Base-by-base conservation (phyloP, 1,284 basidiomycete species). In the Exobasidium rhododendri region DNA sequence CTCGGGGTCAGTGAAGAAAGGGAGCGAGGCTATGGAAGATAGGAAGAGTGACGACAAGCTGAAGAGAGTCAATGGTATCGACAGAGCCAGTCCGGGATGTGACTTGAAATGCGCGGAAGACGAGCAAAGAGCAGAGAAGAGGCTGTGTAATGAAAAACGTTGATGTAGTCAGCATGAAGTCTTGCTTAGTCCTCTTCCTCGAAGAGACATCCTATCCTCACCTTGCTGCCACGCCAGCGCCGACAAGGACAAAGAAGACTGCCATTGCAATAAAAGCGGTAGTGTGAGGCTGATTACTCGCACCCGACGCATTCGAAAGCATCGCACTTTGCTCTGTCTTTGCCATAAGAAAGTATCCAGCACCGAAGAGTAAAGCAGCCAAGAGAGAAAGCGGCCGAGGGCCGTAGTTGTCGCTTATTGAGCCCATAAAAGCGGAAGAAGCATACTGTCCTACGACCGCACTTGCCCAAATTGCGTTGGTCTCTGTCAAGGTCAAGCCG, bases 261-360 rank as follows among this genome's bases (percentile, higher is more conserved):
- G 57, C 49, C 59, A 61, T 59, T 43, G 47, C 43, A 3, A 56
- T 57, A 43, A 58, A 43, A 28, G 40, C 46, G 13, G n/a, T 58
- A 5, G 55, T 30, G 10, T 52, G 26, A 24, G 1, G 17, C 4
- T 28, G 11, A 28, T 11, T n/a, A 20, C 20, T 4, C 4, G 56
- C 20, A 11, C 11, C 17, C 30, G 28, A 44, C 4, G 3, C 5
- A 3, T 55, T 13, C 13, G 20, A 24, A 7, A 29, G n/a, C 7
- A 62, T 43, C 4, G 61, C 61, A 20, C 29, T 50, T 17, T 28
- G 17, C 14, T 62, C 65, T 17, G 62, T 59, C 28, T 61, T 29
- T 32, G 63, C 61, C 64, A 67, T 67, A 40, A 65, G 56, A n/a
- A 44, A 43, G 44, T 67, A 67, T 13, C 66, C 66, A n/a, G 57